Evolutionary conservation across 179 eudicot genomes (phyloP).

Genomic region (Vitellaria paradoxa): DNA sequence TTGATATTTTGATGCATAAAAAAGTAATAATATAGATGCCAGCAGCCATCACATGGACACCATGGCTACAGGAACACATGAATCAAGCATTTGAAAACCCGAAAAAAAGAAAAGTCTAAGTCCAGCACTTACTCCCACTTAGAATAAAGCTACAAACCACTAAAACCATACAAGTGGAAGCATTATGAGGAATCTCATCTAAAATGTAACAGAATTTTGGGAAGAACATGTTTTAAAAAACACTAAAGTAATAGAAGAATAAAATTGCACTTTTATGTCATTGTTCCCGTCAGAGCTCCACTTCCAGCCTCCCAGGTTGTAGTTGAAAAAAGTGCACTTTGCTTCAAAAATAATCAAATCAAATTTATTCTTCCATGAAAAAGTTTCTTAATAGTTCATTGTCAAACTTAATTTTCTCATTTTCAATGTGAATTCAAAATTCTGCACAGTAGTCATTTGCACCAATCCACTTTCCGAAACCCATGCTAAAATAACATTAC

Average conservation of each 20-base stretch:
- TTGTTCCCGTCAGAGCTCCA: background rate
- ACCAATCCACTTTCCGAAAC: background rate
- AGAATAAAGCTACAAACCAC: background rate
- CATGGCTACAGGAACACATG: background rate
- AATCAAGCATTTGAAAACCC: slow-evolving; percentile 3
- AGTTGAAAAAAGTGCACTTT: background rate
- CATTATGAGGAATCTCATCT: background rate
- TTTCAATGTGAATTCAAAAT: background rate
- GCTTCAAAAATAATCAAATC: slow-evolving; percentile 3
- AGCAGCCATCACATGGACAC: background rate
- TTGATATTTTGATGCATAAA: background rate
- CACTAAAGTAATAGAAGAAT: background rate
- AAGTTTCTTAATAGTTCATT: background rate
- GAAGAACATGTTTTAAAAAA: background rate
- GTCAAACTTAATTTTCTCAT: background rate
- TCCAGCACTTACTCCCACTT: background rate
- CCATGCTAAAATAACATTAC: background rate
- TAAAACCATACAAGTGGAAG: background rate
- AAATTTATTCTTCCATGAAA: background rate
- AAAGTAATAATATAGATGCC: background rate
- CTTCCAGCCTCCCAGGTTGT: background rate
- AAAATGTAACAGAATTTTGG: background rate
- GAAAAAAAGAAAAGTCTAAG: background rate
- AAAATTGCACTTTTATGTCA: background rate
- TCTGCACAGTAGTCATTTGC: background rate